A percentile compares a stretch with the other conserved stretches of the same genome.
These are phyloP conservation scores for Pichia kudriavzevii DNA, from an alignment of 1,139 yeast genomes.

Conservation along the genomic window DNA sequence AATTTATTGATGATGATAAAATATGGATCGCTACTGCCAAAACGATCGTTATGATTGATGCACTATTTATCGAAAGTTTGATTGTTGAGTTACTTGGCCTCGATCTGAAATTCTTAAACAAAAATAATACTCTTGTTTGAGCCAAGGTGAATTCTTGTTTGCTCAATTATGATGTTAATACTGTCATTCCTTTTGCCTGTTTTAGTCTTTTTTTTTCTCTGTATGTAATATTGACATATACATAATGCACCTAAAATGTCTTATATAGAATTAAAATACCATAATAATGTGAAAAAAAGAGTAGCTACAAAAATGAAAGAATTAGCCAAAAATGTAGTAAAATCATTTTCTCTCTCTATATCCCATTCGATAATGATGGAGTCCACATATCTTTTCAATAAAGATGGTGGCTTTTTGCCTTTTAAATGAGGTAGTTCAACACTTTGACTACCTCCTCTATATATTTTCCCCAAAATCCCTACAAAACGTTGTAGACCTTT, in stretches of 20 bases:
- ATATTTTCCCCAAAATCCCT: neutral
- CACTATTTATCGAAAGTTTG: slow-evolving; percentile 19
- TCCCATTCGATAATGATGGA: slow-evolving; percentile 14
- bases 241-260: no score
- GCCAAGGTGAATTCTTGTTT: no score
- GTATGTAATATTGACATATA: neutral
- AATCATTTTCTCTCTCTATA: slow-evolving; percentile 5
- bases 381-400: slow-evolving; percentile 1
- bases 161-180: no score
- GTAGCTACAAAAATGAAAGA: neutral
- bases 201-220: no score
- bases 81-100: slow-evolving; percentile 22
- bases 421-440: slow-evolving; percentile 7
- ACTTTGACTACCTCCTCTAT: slow-evolving; percentile 5
- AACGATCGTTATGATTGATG: slow-evolving; percentile 19
- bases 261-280: slow-evolving; percentile 12
- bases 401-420: slow-evolving; percentile 5
- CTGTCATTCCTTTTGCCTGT: no score
- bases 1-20: slow-evolving; percentile 1
- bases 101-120: slow-evolving; percentile 9
- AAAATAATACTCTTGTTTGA: slow-evolving; percentile 7
- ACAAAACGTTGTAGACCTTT: neutral
- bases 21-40: slow-evolving; percentile 12
- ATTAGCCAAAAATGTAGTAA: slow-evolving; percentile 8
- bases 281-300: slow-evolving; percentile 2